These are phyloP conservation scores for Lactarius indigo DNA, from an alignment of 768 basidiomycete genomes.

Conservation along the genomic window DNA sequence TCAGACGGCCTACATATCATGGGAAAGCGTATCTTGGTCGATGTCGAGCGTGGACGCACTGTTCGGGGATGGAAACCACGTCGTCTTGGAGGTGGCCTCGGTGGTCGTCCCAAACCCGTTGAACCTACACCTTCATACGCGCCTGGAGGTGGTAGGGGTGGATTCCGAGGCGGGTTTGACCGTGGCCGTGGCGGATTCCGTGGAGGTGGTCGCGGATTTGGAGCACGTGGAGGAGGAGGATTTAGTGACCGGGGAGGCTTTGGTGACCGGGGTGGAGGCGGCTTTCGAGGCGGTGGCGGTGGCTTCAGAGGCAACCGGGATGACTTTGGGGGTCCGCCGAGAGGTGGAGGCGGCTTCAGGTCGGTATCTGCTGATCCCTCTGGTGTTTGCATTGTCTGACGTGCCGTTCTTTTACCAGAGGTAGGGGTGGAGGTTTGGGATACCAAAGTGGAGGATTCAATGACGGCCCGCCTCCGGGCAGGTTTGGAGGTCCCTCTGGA, in stretches of 20 bases:
- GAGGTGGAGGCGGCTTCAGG: conserved; percentile 33
- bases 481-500: conserved; percentile 34
- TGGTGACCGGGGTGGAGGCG: conserved; percentile 28
- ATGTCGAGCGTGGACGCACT: conserved; percentile 96
- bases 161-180: conserved; percentile 34
- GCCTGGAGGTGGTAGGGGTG: conserved; percentile 35
- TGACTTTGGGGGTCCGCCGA: conserved; percentile 24
- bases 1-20: conserved; percentile 95
- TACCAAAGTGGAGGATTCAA: conserved; percentile 26
- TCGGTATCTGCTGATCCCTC: conserved; percentile 1
- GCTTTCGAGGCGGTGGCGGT: conserved; percentile 29
- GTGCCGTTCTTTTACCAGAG: conserved; percentile 6
- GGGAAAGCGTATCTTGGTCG: conserved; percentile 94
- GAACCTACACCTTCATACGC: conserved; percentile 37
- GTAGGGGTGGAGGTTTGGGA: conserved; percentile 27
- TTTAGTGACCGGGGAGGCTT: conserved; percentile 32
- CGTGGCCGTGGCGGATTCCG: conserved; percentile 31
- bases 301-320: conserved; percentile 32
- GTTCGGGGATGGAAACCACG: conserved; percentile 99
- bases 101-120: conserved; percentile 89
- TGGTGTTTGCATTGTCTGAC: neutral
- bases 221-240: conserved; percentile 29
- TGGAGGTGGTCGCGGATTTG: conserved; percentile 34
- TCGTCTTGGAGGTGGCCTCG: conserved; percentile 95
- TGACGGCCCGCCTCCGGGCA: conserved; percentile 41